Conservation (phyloP, 2,329 filamentous ascomycete genomes). For the Xylariaceae sp. region DNA sequence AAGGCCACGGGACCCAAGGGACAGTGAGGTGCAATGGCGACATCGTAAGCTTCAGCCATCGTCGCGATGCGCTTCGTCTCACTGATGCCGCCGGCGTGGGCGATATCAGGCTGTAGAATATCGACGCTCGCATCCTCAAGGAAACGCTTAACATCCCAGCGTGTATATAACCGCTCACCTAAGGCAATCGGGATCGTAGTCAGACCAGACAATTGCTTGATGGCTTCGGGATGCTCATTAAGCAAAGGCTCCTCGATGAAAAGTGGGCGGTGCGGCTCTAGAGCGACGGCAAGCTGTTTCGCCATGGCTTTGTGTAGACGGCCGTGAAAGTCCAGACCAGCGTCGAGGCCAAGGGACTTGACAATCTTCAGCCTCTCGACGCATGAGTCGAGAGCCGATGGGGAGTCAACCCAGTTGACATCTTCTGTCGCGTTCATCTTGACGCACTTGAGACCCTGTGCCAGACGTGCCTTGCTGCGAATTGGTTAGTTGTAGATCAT, state of each 20-base stretch:
- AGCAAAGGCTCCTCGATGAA: slow-evolving; percentile 79
- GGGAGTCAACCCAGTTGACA: slow-evolving; percentile 77
- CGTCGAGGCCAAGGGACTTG: slow-evolving; percentile 73
- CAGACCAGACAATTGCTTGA: slow-evolving; percentile 62
- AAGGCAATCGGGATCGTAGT: slow-evolving; percentile 72
- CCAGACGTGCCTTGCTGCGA: slow-evolving; percentile 58
- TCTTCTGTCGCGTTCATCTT: slow-evolving; percentile 86
- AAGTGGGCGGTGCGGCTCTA: slow-evolving; percentile 73
- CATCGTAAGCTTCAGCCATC: slow-evolving; percentile 77
- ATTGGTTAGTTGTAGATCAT: not conserved
- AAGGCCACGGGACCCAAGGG: slow-evolving; percentile 76
- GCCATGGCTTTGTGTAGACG: slow-evolving; percentile 82
- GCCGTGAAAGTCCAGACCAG: slow-evolving; percentile 79
- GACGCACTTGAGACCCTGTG: slow-evolving; percentile 69
- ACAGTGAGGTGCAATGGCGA: slow-evolving; percentile 76
- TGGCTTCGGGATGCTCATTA: slow-evolving; percentile 70
- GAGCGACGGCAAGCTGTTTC: slow-evolving; percentile 71
- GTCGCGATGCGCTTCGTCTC: slow-evolving; percentile 73
- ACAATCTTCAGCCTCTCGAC: slow-evolving; percentile 73
- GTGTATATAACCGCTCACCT: slow-evolving; percentile 71
- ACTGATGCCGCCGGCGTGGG: slow-evolving; percentile 75
- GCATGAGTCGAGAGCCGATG: slow-evolving; percentile 65
- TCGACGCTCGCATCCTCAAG: slow-evolving; percentile 73
- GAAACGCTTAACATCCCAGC: slow-evolving; percentile 76
- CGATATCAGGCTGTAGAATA: slow-evolving; percentile 75